phyloP scores from a whole-genome alignment of 2,329 filamentous ascomycete genomes.

The Exophiala alcalophila region DNA sequence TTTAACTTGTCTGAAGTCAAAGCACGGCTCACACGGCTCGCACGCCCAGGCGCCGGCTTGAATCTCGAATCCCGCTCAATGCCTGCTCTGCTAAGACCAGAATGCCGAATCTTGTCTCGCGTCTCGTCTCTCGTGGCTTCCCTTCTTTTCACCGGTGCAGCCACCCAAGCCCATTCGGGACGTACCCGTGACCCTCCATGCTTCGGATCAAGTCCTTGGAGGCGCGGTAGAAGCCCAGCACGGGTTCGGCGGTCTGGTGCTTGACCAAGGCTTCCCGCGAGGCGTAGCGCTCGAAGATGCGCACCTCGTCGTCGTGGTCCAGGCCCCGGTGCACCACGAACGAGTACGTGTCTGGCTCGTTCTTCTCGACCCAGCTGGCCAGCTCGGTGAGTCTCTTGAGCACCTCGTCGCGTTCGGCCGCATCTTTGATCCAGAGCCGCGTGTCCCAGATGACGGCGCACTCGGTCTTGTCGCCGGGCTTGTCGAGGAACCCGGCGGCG shows the following conservation, averaged over 20 bases:
- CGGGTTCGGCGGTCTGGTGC: background rate
- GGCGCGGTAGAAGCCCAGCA: background rate
- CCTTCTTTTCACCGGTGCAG: constrained; percentile 10
- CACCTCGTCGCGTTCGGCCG: constrained; percentile 19
- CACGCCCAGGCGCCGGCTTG: no score
- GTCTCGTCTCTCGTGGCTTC: no score
- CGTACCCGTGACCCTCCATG: constrained; percentile 3
- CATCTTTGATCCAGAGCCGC: constrained; percentile 29
- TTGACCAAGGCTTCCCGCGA: constrained; percentile 1
- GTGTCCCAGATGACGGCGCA: constrained; percentile 36
- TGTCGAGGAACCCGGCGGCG: constrained; percentile 35
- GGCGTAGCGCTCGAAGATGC: constrained; percentile 1
- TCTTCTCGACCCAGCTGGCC: constrained; percentile 12
- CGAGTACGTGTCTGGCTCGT: constrained; percentile 8
- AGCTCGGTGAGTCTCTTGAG: constrained; percentile 19
- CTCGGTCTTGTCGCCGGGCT: constrained; percentile 22
- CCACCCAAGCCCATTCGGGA: constrained; percentile 6
- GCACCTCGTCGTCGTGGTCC: constrained; percentile 2
- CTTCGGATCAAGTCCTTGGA: constrained; percentile 1
- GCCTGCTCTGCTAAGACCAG: no score
- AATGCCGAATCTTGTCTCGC: no score
- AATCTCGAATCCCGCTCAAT: no score
- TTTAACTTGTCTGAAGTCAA: no score
- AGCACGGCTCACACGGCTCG: no score
- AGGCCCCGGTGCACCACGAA: constrained; percentile 6